Conservation (phyloP, 1,139 yeast species). For the Scheffersomyces cryptocercus region DNA sequence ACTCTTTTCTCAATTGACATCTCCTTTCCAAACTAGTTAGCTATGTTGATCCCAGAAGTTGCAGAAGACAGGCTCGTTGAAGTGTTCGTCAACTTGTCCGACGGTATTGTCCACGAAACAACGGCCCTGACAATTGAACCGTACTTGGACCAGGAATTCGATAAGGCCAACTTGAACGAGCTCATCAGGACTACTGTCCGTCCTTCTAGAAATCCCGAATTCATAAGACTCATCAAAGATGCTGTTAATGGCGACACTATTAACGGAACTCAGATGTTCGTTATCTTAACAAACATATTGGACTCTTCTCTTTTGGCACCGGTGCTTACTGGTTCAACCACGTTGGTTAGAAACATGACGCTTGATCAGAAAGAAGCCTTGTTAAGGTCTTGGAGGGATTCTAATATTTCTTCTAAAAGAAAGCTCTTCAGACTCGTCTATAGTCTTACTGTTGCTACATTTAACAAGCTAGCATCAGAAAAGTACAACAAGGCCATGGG, state of each 20-base stretch:
- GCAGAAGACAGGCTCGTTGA: conserved; percentile 30
- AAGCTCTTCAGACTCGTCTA: conserved; percentile 28
- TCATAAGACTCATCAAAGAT: conserved; percentile 14
- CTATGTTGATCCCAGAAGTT: conserved; percentile 8
- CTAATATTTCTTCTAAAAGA: conserved; percentile 31
- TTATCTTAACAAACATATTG: conserved; percentile 27
- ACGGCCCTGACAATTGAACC: conserved; percentile 30
- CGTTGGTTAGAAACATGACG: conserved; percentile 40
- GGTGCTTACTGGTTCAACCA: conserved; percentile 34
- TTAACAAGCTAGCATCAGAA: conserved; percentile 28
- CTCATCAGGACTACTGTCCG: conserved; percentile 28
- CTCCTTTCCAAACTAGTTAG: not conserved
- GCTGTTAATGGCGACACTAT: conserved; percentile 11
- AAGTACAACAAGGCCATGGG: conserved; percentile 36
- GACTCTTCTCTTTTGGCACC: conserved; percentile 37
- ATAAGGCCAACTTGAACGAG: conserved; percentile 30
- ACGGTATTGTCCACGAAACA: conserved; percentile 38
- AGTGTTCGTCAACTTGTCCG: conserved; percentile 28
- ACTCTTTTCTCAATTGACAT: too few relatives aligned
- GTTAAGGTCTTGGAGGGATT: conserved; percentile 39
- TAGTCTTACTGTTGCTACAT: conserved; percentile 26
- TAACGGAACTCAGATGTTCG: conserved; percentile 22
- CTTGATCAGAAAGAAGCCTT: conserved; percentile 28
- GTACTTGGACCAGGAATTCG: conserved; percentile 26
- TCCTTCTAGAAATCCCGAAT: conserved; percentile 35